phyloP scores from a whole-genome alignment of 805 yeast genomes.

The Metschnikowia baotianmanensis region DNA sequence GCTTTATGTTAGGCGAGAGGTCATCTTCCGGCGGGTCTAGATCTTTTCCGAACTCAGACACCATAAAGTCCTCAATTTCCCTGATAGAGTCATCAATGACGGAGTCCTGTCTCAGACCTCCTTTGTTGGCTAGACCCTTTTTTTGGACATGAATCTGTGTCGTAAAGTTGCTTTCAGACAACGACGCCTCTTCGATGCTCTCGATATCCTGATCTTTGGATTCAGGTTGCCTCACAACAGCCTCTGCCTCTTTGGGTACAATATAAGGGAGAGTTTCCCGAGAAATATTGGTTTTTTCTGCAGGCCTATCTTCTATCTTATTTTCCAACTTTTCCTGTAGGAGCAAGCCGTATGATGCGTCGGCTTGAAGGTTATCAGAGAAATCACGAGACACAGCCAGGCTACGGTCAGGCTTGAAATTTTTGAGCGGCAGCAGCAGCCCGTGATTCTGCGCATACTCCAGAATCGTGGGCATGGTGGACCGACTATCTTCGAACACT shows the following conservation, averaged over 20 bases:
- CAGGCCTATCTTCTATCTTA: conserved; percentile 11
- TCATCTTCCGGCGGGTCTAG: conserved; percentile 1
- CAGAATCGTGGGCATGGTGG: conserved; percentile 17
- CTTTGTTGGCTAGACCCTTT: not conserved
- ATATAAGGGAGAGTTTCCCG: not conserved
- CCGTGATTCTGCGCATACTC: conserved; percentile 24
- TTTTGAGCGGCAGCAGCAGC: conserved; percentile 25
- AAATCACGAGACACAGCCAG: conserved; percentile 16
- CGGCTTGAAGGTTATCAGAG: conserved; percentile 27
- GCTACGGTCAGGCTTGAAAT: conserved; percentile 15
- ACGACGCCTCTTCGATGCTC: conserved; percentile 10
- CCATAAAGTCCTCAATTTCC: conserved; percentile 41
- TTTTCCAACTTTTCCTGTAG: conserved; percentile 27
- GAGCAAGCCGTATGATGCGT: conserved; percentile 27
- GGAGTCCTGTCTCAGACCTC: conserved; percentile 6
- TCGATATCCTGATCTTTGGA: not conserved
- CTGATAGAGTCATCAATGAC: conserved; percentile 36
- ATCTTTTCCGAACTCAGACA: conserved; percentile 26
- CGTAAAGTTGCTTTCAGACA: conserved; percentile 6
- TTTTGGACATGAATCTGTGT: conserved; percentile 1
- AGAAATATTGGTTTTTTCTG: too few relatives aligned
- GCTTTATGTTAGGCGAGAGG: not conserved
- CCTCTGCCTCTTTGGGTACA: not conserved
- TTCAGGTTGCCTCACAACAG: not conserved
- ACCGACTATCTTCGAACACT: conserved; percentile 7